phyloP scores from a whole-genome alignment of 2,329 filamentous ascomycete species.

The Teratosphaeria zuluensis region DNA sequence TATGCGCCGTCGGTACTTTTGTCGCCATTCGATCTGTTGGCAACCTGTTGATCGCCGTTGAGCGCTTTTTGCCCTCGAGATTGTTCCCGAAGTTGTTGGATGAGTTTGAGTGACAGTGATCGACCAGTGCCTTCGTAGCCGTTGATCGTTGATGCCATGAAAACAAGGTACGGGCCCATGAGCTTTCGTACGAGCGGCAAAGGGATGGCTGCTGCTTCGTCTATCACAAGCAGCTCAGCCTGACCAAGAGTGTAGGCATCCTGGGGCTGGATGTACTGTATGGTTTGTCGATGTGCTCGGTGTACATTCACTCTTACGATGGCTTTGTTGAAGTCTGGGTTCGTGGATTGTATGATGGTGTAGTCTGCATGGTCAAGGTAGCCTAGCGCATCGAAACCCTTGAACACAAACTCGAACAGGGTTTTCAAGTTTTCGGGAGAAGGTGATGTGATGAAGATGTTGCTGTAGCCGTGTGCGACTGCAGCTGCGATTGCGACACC shows the following conservation, averaged over 20 bases:
- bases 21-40: conserved; percentile 72
- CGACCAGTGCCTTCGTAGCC: conserved; percentile 96
- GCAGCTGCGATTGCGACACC: conserved; percentile 91
- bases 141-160: conserved; percentile 99
- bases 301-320: conserved; percentile 96
- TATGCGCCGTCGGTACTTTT: conserved; percentile 54
- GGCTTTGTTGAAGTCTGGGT: conserved; percentile 97
- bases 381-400: conserved; percentile 87
- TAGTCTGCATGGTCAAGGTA: conserved; percentile 96
- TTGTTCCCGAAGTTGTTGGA: conserved; percentile 92
- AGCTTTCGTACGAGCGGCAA: conserved; percentile 85
- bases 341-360: conserved; percentile 94
- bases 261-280: conserved; percentile 96
- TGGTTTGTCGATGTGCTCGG: conserved; percentile 88
- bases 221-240: conserved; percentile 89
- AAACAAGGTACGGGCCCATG: conserved; percentile 93
- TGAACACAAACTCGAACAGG: conserved; percentile 96
- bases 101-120: conserved; percentile 88
- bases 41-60: conserved; percentile 51
- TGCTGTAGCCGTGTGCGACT: conserved; percentile 92
- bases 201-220: conserved; percentile 94
- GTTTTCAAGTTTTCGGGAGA: conserved; percentile 98
- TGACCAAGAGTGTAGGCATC: conserved; percentile 92
- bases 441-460: conserved; percentile 97
- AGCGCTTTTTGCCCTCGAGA: conserved; percentile 57